Evolutionary conservation across 2,329 filamentous ascomycete species (phyloP).

Genomic region (Venturia nashicola): DNA sequence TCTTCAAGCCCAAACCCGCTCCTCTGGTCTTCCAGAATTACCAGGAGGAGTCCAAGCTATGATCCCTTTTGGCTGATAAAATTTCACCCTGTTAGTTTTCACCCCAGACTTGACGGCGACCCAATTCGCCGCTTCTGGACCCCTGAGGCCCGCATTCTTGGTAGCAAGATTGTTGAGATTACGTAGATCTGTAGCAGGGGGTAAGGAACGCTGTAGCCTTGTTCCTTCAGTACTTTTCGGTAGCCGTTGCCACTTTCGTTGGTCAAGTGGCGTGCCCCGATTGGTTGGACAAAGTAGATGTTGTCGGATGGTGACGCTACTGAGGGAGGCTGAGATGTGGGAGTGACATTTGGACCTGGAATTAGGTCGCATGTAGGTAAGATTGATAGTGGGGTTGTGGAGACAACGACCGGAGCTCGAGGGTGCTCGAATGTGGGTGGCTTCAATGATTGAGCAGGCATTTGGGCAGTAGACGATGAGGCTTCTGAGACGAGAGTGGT

Average conservation of each 20-base stretch:
- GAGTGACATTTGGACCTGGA: neutral
- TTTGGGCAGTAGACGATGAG: no score
- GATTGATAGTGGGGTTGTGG: neutral
- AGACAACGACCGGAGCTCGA: neutral
- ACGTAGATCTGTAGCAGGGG: neutral
- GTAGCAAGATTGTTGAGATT: neutral
- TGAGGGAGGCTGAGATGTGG: neutral
- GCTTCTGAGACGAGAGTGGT: no score
- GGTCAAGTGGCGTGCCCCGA: neutral
- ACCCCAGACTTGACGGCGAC: neutral
- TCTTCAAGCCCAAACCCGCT: neutral
- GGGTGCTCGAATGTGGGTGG: neutral
- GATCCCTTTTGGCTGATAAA: neutral
- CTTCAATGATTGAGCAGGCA: neutral
- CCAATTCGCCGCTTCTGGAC: neutral
- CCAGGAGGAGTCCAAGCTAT: neutral
- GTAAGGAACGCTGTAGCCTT: neutral
- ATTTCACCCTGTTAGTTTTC: neutral
- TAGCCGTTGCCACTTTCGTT: neutral
- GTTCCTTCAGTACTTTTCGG: neutral
- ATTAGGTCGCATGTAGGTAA: neutral
- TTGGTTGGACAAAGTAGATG: neutral
- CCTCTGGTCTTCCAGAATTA: neutral
- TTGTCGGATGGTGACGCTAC: neutral
- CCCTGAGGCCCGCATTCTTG: neutral